Evolutionary conservation across 192 early-diverging fungal genomes (phyloP).

Genomic region (Coemansia sp.): DNA sequence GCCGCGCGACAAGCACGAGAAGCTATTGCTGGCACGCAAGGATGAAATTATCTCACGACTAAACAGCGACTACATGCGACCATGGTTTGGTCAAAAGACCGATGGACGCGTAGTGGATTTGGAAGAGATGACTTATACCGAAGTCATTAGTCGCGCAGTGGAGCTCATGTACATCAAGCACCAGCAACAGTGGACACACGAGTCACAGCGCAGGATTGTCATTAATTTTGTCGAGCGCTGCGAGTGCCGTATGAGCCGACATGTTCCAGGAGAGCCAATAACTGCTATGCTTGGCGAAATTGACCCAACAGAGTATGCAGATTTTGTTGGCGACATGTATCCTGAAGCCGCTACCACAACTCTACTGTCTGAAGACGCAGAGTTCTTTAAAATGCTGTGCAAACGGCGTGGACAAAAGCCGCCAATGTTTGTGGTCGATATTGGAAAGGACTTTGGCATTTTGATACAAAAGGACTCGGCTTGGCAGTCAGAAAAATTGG

Average conservation of each 20-base stretch:
- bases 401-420: conserved; percentile 77
- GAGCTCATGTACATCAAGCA: conserved; percentile 78
- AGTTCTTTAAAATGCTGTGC: conserved; percentile 33
- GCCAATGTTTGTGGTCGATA: conserved; percentile 79
- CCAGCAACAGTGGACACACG: conserved; percentile 79
- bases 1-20: conserved; percentile 76
- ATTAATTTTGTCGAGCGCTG: conserved; percentile 59
- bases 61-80: conserved; percentile 70
- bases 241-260: conserved; percentile 58
- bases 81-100: conserved; percentile 89
- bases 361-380: conserved; percentile 29
- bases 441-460: conserved; percentile 85
- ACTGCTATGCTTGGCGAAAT: not conserved
- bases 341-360: conserved; percentile 5
- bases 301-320: conserved; percentile 21
- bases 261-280: not conserved
- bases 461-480: conserved; percentile 88
- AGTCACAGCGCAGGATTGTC: conserved; percentile 64
- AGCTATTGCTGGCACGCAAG: conserved; percentile 63
- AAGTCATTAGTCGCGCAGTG: conserved; percentile 80
- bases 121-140: conserved; percentile 91
- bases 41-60: conserved; percentile 78
- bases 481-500: conserved; percentile 87
- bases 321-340: conserved; percentile 2
- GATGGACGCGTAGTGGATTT: conserved; percentile 74